phyloP scores from a whole-genome alignment of 352 stramenopile species.

The Globisporangium nagaii region DNA sequence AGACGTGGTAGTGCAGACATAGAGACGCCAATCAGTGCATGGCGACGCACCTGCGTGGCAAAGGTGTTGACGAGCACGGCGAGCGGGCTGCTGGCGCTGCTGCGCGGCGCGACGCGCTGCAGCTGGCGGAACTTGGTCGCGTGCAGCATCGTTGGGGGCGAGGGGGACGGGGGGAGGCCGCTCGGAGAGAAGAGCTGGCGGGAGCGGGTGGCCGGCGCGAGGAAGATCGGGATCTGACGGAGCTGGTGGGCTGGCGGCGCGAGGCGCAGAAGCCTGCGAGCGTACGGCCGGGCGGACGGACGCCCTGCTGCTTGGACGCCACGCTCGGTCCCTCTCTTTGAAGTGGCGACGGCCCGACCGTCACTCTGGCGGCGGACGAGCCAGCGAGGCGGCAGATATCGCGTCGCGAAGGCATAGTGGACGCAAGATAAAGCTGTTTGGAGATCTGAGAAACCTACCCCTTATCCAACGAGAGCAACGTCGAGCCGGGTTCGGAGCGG shows the following conservation, averaged over 20 bases:
- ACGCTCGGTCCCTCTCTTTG: no score
- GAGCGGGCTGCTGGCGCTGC: conserved; percentile 23
- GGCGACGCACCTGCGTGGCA: conserved; percentile 24
- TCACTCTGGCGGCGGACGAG: no score
- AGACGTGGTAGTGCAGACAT: neutral
- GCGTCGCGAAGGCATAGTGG: no score
- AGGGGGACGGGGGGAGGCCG: neutral
- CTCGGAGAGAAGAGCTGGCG: neutral
- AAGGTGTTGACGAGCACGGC: conserved; percentile 37
- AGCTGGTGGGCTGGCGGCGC: no score
- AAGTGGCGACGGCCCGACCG: no score
- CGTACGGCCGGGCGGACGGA: no score
- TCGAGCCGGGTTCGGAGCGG: no score
- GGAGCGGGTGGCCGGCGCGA: neutral
- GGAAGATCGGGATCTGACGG: conserved; percentile 11
- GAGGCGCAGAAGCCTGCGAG: neutral
- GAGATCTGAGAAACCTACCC: no score
- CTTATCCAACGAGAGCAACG: no score
- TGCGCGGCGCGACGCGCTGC: conserved; percentile 23
- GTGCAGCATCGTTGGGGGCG: conserved; percentile 43
- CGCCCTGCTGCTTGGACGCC: no score
- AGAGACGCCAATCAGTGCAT: neutral
- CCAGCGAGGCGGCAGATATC: no score
- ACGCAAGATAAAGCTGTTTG: no score
- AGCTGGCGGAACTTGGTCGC: conserved; percentile 52